A percentile compares a stretch with the other conserved stretches of the same genome.
These are phyloP conservation scores for Aschersonia sp. DNA, from an alignment of 2,329 filamentous ascomycete species.

Conservation along the genomic window DNA sequence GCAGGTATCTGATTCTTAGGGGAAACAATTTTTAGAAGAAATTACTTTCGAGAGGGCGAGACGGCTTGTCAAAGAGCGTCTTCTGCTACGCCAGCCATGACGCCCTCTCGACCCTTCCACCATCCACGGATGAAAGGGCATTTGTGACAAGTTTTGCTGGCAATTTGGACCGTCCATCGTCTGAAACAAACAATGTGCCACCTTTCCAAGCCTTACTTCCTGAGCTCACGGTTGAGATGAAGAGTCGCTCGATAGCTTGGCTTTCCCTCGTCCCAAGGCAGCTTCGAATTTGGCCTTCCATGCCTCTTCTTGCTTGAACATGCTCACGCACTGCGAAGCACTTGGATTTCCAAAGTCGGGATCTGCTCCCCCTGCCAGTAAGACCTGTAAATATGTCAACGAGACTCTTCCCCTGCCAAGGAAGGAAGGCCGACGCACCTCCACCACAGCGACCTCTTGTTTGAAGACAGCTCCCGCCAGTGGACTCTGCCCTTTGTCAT, in stretches of 20 bases:
- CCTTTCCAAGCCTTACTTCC: no score
- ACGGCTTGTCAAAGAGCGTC: no score
- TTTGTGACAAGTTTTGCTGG: no score
- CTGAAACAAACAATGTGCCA: no score
- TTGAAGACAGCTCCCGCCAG: slow-evolving; percentile 64
- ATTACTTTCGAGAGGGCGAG: no score
- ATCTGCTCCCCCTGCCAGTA: slow-evolving; percentile 38
- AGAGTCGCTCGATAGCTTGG: slow-evolving; percentile 1
- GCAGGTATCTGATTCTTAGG: no score
- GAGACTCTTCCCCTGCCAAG: background rate
- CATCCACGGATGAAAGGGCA: no score
- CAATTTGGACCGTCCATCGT: no score
- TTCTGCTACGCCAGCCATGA: no score
- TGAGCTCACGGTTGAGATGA: no score
- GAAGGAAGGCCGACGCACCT: slow-evolving; percentile 18
- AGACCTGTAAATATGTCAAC: slow-evolving; percentile 15
- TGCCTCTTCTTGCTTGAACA: slow-evolving; percentile 37
- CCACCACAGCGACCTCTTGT: slow-evolving; percentile 49
- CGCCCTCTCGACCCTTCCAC: no score
- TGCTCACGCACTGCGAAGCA: slow-evolving; percentile 30
- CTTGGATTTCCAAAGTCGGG: slow-evolving; percentile 36
- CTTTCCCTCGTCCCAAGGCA: slow-evolving; percentile 33
- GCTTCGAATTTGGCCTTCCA: slow-evolving; percentile 35
- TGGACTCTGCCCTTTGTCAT: slow-evolving; percentile 54
- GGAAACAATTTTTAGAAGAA: no score